Conservation (phyloP, 352 stramenopile genomes). For the Phytophthora cryptogea region DNA sequence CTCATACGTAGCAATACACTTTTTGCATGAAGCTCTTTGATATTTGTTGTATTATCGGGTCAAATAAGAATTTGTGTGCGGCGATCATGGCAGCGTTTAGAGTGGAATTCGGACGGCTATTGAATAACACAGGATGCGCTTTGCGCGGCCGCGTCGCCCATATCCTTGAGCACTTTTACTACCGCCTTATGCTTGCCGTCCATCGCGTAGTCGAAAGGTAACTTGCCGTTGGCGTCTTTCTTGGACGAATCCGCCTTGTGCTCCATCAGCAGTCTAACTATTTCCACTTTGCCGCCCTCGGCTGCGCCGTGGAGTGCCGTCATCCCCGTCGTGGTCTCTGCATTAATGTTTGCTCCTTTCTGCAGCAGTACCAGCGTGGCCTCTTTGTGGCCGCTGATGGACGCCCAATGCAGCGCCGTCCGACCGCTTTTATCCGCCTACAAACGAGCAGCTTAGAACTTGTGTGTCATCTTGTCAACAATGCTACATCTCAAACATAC, state of each 20-base stretch:
- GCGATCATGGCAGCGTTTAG: constrained; percentile 11
- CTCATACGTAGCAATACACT: constrained; percentile 29
- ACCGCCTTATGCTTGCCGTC: constrained; percentile 92
- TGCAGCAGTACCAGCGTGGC: constrained; percentile 83
- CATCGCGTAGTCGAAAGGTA: constrained; percentile 92
- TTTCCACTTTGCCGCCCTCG: constrained; percentile 91
- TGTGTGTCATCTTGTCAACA: background rate
- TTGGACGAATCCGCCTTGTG: constrained; percentile 87
- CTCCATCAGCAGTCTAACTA: constrained; percentile 92
- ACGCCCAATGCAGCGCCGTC: constrained; percentile 92
- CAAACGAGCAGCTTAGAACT: constrained; percentile 14
- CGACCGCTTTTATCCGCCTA: constrained; percentile 93
- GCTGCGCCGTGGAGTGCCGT: constrained; percentile 89
- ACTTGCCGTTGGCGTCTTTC: constrained; percentile 91
- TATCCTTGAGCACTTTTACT: constrained; percentile 93
- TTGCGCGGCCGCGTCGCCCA: constrained; percentile 88
- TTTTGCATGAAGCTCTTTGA: constrained; percentile 35
- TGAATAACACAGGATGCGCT: constrained; percentile 87
- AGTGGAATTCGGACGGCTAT: constrained; percentile 39
- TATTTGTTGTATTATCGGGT: constrained; percentile 46
- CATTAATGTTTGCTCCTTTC: constrained; percentile 89
- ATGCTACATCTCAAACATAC: constrained; percentile 38
- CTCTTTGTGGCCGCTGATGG: constrained; percentile 93
- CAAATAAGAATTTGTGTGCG: constrained; percentile 34
- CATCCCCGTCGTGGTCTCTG: constrained; percentile 90